Evolutionary conservation across 2,329 filamentous ascomycete genomes (phyloP).

Genomic region (Paraphaeosphaeria minitans): DNA sequence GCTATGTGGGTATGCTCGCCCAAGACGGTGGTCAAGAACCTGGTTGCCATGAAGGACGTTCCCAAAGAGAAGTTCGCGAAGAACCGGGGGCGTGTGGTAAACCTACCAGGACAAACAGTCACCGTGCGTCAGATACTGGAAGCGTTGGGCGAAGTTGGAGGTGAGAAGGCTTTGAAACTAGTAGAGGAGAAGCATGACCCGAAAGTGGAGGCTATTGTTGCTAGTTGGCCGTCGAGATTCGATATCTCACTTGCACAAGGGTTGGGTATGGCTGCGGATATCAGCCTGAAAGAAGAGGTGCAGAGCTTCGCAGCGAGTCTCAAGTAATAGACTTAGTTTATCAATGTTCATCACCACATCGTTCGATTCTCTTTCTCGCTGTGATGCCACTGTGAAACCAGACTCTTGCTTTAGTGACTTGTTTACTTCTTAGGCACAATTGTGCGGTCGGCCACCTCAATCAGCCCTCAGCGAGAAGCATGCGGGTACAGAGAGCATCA

Average conservation of each 20-base stretch:
- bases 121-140: slow-evolving; percentile 60
- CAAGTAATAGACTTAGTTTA: background rate
- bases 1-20: slow-evolving; percentile 62
- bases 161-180: slow-evolving; percentile 54
- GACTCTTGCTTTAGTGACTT: no score
- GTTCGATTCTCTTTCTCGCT: no score
- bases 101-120: slow-evolving; percentile 43
- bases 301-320: slow-evolving; percentile 40
- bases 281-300: slow-evolving; percentile 47
- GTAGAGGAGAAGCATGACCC: slow-evolving; percentile 55
- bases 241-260: slow-evolving; percentile 58
- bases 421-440: no score
- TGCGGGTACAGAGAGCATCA: no score
- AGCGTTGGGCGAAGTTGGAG: slow-evolving; percentile 57
- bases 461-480: no score
- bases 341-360: background rate
- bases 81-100: slow-evolving; percentile 49
- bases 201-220: slow-evolving; percentile 54
- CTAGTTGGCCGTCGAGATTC: slow-evolving; percentile 59
- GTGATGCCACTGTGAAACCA: no score
- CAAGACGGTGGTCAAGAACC: slow-evolving; percentile 57
- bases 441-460: no score
- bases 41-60: slow-evolving; percentile 48
- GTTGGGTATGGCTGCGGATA: slow-evolving; percentile 56
- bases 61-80: slow-evolving; percentile 41